phyloP scores from a whole-genome alignment of 2,329 filamentous ascomycete genomes.

The Emericellopsis cladophorae region DNA sequence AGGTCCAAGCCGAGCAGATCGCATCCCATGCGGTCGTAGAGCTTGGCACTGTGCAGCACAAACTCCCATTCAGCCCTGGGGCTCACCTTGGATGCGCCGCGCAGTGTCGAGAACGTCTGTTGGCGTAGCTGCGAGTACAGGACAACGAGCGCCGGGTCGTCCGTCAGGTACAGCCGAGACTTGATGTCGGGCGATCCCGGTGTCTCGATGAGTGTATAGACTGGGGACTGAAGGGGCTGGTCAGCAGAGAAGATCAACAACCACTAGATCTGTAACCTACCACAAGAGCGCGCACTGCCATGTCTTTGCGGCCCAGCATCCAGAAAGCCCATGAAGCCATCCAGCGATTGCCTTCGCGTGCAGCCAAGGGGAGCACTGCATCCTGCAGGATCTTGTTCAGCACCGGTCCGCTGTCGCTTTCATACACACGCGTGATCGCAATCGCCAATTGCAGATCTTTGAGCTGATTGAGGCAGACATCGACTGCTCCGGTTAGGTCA shows the following conservation, averaged over 20 bases:
- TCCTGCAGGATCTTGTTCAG: conserved; percentile 65
- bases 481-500: conserved; percentile 71
- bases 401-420: conserved; percentile 68
- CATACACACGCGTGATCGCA: conserved; percentile 75
- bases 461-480: conserved; percentile 75
- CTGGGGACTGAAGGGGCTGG: conserved; percentile 46
- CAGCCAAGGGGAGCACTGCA: conserved; percentile 64
- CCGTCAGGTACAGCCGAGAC: conserved; percentile 70
- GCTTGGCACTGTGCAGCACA: conserved; percentile 68
- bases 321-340: conserved; percentile 92
- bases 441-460: conserved; percentile 85
- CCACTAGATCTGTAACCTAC: conserved; percentile 33
- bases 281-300: conserved; percentile 73
- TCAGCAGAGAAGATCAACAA: conserved; percentile 1
- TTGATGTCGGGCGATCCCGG: conserved; percentile 57
- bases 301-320: conserved; percentile 71
- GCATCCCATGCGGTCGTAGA: conserved; percentile 88
- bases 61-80: conserved; percentile 79
- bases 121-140: conserved; percentile 79
- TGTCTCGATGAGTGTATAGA: conserved; percentile 60
- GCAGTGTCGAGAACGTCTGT: conserved; percentile 69
- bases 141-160: conserved; percentile 80
- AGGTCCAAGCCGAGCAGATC: conserved; percentile 80
- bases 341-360: conserved; percentile 79
- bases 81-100: conserved; percentile 71